Base-by-base conservation (phyloP, 2,329 filamentous ascomycete genomes). In the Acephala macrosclerotiorum region DNA sequence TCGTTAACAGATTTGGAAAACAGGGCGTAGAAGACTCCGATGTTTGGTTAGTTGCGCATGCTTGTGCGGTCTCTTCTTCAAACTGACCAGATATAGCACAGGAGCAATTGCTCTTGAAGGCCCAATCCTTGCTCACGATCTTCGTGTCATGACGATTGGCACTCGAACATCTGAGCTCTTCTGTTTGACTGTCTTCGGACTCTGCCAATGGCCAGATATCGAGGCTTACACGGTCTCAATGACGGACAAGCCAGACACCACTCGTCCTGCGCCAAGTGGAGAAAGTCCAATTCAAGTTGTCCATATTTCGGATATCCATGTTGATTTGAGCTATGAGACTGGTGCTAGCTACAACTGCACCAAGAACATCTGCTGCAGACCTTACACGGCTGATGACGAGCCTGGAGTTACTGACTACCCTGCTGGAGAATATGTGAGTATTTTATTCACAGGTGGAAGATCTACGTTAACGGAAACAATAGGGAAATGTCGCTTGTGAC, bases 31-130 rank as follows among this genome's bases (percentile, higher is more conserved):
- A 85, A 71, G 85, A 87, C 61, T 72, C 77, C 35, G 86, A 88
- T 72, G 85, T 88, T 29, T 88, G 45, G 45, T 49, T 1, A 25
- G 45, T 49, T n/a, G n/a, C 4, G n/a, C n/a, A 6, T 7, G n/a
- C 18, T 18, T 49, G 20, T 6, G 25, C 2, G 7, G 8, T 49
- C 6, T n/a, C 4, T 49, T 4, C 11, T 25, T 25, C 45, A 49
- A 25, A 7, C 45, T 49, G 45, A 49, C n/a, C 45, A 11, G 11
- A 49, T 9, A 18, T 14, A 49, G 86, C 58, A 59, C 77, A 80
- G 86, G 86, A 5, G 77, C 83, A 9, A 79, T 87, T 33, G 77
- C 76, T 4, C 79, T 80, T 1, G 84, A 88, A 72, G 85, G 83
- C 0, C 84, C 85, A 2, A 82, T 86, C 60, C 75, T 87, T 33